Evolutionary conservation across 805 yeast species (phyloP).

Genomic region (Hanseniaspora nectarophila): DNA sequence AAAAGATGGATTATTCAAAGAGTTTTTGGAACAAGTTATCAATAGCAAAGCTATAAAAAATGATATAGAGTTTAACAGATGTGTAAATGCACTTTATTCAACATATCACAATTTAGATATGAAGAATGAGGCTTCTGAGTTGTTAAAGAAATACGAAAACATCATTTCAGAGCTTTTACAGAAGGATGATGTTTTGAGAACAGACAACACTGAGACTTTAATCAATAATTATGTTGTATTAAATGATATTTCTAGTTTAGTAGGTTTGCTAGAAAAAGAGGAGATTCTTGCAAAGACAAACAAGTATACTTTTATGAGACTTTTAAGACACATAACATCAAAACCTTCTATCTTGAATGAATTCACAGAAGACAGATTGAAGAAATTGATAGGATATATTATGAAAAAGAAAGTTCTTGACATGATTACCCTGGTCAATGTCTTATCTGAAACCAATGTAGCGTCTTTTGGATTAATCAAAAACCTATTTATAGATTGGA

Average conservation of each 20-base stretch:
- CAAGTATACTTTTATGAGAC: slow-evolving; percentile 14
- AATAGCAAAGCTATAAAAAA: background rate
- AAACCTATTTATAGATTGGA: slow-evolving; percentile 50
- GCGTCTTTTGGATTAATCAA: slow-evolving; percentile 64
- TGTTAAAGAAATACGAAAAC: slow-evolving; percentile 43
- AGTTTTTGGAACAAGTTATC: slow-evolving; percentile 50
- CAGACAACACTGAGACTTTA: slow-evolving; percentile 29
- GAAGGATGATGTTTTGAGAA: slow-evolving; percentile 27
- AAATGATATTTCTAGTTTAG: slow-evolving; percentile 15
- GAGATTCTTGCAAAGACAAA: background rate
- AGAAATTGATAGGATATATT: slow-evolving; percentile 36
- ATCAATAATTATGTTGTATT: slow-evolving; percentile 38
- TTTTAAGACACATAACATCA: background rate
- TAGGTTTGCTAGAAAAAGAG: background rate
- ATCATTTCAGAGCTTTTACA: slow-evolving; percentile 28
- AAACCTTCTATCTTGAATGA: slow-evolving; percentile 6
- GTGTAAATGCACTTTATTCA: slow-evolving; percentile 8
- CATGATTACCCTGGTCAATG: slow-evolving; percentile 65
- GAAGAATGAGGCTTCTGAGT: slow-evolving; percentile 49
- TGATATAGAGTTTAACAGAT: background rate
- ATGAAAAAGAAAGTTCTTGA: slow-evolving; percentile 45
- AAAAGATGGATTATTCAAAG: slow-evolving; percentile 78
- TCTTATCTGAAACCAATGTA: slow-evolving; percentile 48
- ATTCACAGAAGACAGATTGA: slow-evolving; percentile 13
- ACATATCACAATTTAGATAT: slow-evolving; percentile 32